phyloP scores from a whole-genome alignment of 2,329 filamentous ascomycete species.

The Cryphonectria radicalis region DNA sequence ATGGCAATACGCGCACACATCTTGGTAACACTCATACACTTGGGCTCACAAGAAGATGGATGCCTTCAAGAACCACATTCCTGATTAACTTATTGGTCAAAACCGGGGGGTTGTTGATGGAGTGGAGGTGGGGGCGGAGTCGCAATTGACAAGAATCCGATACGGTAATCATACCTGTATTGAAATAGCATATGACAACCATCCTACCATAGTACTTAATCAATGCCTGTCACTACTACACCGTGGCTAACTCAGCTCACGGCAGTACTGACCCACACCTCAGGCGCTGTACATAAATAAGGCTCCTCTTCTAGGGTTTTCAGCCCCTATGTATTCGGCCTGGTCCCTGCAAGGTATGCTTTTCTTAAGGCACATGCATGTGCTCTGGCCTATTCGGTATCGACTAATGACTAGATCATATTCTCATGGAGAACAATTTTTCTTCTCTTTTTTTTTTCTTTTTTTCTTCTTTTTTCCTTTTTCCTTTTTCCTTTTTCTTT shows the following conservation, averaged over 20 bases:
- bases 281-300: neutral
- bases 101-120: too few relatives aligned
- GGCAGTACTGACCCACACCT: neutral
- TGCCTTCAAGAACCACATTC: neutral
- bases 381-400: neutral
- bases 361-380: too few relatives aligned
- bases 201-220: too few relatives aligned
- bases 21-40: neutral
- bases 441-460: too few relatives aligned
- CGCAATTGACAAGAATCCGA: neutral
- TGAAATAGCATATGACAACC: too few relatives aligned
- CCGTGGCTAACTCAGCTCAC: neutral
- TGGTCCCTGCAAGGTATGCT: too few relatives aligned
- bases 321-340: neutral
- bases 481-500: too few relatives aligned
- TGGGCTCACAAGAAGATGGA: neutral
- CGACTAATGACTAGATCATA: neutral
- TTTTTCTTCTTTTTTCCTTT: too few relatives aligned
- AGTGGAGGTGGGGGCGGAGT: neutral
- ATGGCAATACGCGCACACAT: neutral
- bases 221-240: neutral
- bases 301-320: neutral
- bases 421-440: neutral
- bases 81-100: too few relatives aligned
- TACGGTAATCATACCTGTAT: neutral